A percentile compares a stretch with the other conserved stretches of the same genome.
phyloP scores from a whole-genome alignment of 108 stramenopile species.

The Pseudonitzschia multistriata region DNA sequence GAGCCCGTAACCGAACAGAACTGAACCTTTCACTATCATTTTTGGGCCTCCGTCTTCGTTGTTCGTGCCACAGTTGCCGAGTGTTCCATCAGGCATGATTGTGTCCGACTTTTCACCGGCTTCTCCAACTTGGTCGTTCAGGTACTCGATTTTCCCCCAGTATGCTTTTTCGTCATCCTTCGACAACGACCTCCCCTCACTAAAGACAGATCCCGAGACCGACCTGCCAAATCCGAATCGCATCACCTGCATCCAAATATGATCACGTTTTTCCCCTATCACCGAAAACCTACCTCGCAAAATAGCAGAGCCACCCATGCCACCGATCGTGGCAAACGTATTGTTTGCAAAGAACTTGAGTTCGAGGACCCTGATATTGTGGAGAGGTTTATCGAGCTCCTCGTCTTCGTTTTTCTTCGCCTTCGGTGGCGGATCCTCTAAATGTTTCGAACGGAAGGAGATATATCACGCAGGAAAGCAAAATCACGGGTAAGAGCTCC shows the following conservation, averaged over 20 bases:
- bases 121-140: conserved; percentile 10
- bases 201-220: conserved; percentile 74
- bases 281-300: conserved; percentile 77
- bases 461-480: background rate
- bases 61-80: conserved; percentile 30
- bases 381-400: conserved; percentile 39
- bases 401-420: conserved; percentile 47
- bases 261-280: conserved; percentile 68
- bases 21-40: conserved; percentile 53
- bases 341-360: conserved; percentile 73
- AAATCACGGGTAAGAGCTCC: too few species aligned
- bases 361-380: conserved; percentile 55
- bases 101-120: conserved; percentile 40
- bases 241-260: conserved; percentile 82
- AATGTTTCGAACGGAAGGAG: background rate
- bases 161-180: conserved; percentile 74
- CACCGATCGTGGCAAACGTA: conserved; percentile 70
- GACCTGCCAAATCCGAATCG: conserved; percentile 82
- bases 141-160: conserved; percentile 69
- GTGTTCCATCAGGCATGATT: background rate
- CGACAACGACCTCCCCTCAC: conserved; percentile 63
- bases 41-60: conserved; percentile 14
- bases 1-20: conserved; percentile 69
- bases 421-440: conserved; percentile 40
- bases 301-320: conserved; percentile 60